These are phyloP conservation scores for Xanthoconium stramineum DNA, from an alignment of 768 basidiomycete genomes.

Conservation along the genomic window DNA sequence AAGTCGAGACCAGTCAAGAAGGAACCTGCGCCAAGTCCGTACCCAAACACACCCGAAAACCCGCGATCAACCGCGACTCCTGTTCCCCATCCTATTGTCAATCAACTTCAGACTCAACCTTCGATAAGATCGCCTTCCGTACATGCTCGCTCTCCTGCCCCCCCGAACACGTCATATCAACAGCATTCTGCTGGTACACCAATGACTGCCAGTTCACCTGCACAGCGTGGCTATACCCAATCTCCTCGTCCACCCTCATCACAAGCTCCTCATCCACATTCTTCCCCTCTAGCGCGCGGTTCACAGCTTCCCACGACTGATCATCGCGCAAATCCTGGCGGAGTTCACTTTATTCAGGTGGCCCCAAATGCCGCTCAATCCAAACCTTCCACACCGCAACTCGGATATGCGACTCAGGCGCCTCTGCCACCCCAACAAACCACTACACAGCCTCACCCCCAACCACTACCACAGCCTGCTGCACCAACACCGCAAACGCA, in stretches of 20 bases:
- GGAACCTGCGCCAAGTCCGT: slow-evolving; percentile 26
- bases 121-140: slow-evolving; percentile 30
- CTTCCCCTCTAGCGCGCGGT: slow-evolving; percentile 29
- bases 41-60: slow-evolving; percentile 28
- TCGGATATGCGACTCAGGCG: slow-evolving; percentile 21
- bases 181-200: slow-evolving; percentile 17
- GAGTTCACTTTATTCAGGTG: slow-evolving; percentile 28
- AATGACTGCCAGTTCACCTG: slow-evolving; percentile 26
- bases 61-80: slow-evolving; percentile 30
- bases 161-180: slow-evolving; percentile 21
- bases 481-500: slow-evolving; percentile 19
- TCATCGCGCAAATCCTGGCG: slow-evolving; percentile 21
- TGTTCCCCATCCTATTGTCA: slow-evolving; percentile 30
- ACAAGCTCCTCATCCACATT: slow-evolving; percentile 27
- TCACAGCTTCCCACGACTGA: slow-evolving; percentile 27
- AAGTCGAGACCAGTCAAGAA: slow-evolving; percentile 29
- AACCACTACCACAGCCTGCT: slow-evolving; percentile 23
- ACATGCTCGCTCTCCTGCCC: slow-evolving; percentile 27
- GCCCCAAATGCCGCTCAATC: slow-evolving; percentile 20
- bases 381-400: slow-evolving; percentile 31
- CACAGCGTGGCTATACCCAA: slow-evolving; percentile 34
- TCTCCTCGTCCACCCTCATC: slow-evolving; percentile 34
- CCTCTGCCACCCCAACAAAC: slow-evolving; percentile 21
- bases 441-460: slow-evolving; percentile 22
- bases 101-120: slow-evolving; percentile 31